Percentiles rank a stretch among this genome's conserved stretches.
Conservation (phyloP, 1,139 yeast species). For the Zygoascus meyerae region DNA sequence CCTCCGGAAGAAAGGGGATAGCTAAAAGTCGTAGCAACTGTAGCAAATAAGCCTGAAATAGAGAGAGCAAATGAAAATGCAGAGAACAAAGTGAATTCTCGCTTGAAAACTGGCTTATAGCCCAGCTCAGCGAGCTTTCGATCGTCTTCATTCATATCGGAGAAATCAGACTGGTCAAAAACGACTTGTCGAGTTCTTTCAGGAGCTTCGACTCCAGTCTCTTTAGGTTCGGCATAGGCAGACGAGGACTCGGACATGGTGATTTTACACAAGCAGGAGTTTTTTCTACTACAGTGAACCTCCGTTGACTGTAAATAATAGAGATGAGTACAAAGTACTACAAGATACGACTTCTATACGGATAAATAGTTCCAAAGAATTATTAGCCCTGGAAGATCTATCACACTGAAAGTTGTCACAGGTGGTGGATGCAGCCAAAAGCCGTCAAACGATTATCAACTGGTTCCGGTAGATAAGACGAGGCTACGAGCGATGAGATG, state of each 20-base stretch:
- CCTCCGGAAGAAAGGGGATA: constrained; percentile 48
- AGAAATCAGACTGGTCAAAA: constrained; percentile 16
- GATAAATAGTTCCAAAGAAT: too few relatives aligned
- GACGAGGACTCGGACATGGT: background rate
- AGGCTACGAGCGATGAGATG: too few relatives aligned
- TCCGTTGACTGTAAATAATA: too few relatives aligned
- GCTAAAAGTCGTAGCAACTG: constrained; percentile 46
- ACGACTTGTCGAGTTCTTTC: constrained; percentile 1
- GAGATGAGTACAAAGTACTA: too few relatives aligned
- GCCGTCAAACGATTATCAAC: too few relatives aligned
- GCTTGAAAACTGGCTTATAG: constrained; percentile 38
- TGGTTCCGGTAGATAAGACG: too few relatives aligned
- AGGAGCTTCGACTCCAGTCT: background rate
- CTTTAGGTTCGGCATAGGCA: background rate
- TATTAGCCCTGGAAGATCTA: too few relatives aligned
- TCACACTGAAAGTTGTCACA: too few relatives aligned
- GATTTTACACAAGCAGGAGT: too few relatives aligned
- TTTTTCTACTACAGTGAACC: too few relatives aligned
- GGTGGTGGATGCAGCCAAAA: too few relatives aligned
- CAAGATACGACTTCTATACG: too few relatives aligned
- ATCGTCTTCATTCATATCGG: constrained; percentile 19
- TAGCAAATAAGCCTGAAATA: constrained; percentile 51
- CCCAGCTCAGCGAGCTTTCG: constrained; percentile 24
- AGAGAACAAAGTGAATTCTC: constrained; percentile 50
- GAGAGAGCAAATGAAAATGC: constrained; percentile 49